These are phyloP conservation scores for Luffa aegyptiaca DNA, from an alignment of 306 rosid genomes.

Conservation along the genomic window DNA sequence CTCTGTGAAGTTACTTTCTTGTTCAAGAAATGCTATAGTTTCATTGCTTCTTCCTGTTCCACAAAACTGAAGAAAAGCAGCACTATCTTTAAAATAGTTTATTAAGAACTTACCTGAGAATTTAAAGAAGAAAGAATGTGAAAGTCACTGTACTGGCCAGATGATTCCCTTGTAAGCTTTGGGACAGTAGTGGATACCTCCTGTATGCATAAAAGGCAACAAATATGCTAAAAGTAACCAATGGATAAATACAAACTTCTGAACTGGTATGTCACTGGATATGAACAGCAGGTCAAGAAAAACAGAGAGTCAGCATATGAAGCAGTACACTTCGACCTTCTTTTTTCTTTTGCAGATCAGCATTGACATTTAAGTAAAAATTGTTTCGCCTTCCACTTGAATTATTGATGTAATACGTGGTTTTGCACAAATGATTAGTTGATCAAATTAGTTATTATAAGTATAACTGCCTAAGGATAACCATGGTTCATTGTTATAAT, in stretches of 20 bases:
- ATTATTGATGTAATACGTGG: background rate
- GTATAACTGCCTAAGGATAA: background rate
- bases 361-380: background rate
- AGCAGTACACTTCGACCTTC: background rate
- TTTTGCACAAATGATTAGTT: background rate
- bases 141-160: conserved; percentile 86
- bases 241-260: background rate
- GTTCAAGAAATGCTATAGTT: background rate
- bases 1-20: background rate
- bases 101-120: conserved; percentile 61
- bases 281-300: background rate
- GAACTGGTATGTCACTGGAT: background rate
- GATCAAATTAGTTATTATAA: background rate
- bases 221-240: background rate
- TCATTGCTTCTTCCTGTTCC: background rate
- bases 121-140: conserved; percentile 91
- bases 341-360: background rate
- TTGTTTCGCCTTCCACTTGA: background rate
- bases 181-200: conserved; percentile 80
- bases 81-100: conserved; percentile 1
- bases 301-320: background rate
- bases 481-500: background rate
- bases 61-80: background rate
- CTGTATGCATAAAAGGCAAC: conserved; percentile 35
- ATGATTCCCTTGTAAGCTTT: conserved; percentile 67